A percentile compares a stretch with the other conserved stretches of the same genome.
These are phyloP conservation scores for Debaryomyces robertsiae DNA, from an alignment of 1,139 yeast genomes.

Conservation along the genomic window DNA sequence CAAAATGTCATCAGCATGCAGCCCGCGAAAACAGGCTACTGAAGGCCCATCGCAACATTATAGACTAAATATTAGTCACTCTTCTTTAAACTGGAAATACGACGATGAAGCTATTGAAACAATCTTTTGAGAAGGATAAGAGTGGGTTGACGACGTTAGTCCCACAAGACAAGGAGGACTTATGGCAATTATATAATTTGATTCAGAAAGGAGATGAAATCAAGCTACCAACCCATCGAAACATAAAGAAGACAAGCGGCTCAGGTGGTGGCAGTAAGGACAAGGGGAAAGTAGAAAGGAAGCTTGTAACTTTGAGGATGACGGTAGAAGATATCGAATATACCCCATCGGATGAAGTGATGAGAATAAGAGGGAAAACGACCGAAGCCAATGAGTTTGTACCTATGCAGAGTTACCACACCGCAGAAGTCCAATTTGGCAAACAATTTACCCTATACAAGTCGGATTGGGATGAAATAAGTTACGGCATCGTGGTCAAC, in stretches of 20 bases:
- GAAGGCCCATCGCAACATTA: conserved; percentile 7
- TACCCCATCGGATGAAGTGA: conserved; percentile 72
- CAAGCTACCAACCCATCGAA: conserved; percentile 66
- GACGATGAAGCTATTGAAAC: conserved; percentile 14
- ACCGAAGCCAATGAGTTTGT: conserved; percentile 74
- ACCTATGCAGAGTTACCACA: conserved; percentile 83
- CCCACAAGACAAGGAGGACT: conserved; percentile 90
- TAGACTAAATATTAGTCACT: background rate
- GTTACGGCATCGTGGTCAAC: conserved; percentile 64
- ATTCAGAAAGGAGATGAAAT: conserved; percentile 76
- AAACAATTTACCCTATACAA: conserved; percentile 71
- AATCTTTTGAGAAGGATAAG: conserved; percentile 56
- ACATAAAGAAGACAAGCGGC: conserved; percentile 51
- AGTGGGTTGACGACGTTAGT: conserved; percentile 66
- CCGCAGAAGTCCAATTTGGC: conserved; percentile 77
- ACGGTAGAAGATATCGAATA: conserved; percentile 74
- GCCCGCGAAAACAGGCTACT: conserved; percentile 6
- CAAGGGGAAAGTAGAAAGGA: conserved; percentile 58
- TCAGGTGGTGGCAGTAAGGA: conserved; percentile 34
- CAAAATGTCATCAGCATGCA: conserved; percentile 4
- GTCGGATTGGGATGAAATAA: conserved; percentile 78
- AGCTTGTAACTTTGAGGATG: conserved; percentile 55
- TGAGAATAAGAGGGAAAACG: conserved; percentile 83
- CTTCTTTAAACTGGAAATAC: background rate
- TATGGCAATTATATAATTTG: conserved; percentile 85